Conservation (phyloP, 2,329 filamentous ascomycete genomes). For the Fusarium drepaniforme region DNA sequence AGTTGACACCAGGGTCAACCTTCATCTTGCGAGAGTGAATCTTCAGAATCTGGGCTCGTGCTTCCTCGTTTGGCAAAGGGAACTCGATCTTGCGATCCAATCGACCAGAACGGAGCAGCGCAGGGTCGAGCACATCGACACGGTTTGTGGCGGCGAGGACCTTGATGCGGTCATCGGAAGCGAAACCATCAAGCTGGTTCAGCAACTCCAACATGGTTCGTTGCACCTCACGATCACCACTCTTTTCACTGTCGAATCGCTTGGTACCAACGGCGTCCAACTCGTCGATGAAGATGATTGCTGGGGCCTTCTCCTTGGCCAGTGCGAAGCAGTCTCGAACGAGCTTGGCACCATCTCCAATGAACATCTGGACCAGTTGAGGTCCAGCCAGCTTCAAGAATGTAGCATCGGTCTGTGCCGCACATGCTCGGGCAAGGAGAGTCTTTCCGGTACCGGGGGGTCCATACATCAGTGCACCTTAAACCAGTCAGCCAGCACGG, state of each 20-base stretch:
- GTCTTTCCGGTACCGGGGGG: constrained; percentile 93
- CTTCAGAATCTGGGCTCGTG: constrained; percentile 94
- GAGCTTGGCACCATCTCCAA: constrained; percentile 97
- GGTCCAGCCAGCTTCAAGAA: constrained; percentile 98
- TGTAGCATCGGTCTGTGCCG: constrained; percentile 96
- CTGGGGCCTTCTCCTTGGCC: constrained; percentile 97
- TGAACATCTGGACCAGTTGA: constrained; percentile 99
- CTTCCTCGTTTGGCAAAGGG: constrained; percentile 97
- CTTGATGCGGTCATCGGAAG: constrained; percentile 96
- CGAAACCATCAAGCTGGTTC: constrained; percentile 98
- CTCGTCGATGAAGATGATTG: constrained; percentile 99
- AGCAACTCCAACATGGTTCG: constrained; percentile 98
- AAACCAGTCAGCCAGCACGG: constrained; percentile 88
- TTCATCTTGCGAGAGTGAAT: constrained; percentile 99
- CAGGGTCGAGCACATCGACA: constrained; percentile 93
- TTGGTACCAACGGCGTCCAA: constrained; percentile 98
- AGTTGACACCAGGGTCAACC: constrained; percentile 93
- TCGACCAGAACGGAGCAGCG: constrained; percentile 89
- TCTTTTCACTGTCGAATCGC: constrained; percentile 98
- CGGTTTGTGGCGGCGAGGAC: constrained; percentile 95
- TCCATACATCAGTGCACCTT: constrained; percentile 98
- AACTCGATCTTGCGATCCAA: constrained; percentile 99
- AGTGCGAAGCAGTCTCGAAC: constrained; percentile 97
- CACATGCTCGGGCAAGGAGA: constrained; percentile 92
- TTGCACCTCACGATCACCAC: constrained; percentile 96